Percentiles rank a stretch among this genome's conserved stretches.
phyloP scores from a whole-genome alignment of 176 grass and related monocot genomes.

The Oryza nivara region DNA sequence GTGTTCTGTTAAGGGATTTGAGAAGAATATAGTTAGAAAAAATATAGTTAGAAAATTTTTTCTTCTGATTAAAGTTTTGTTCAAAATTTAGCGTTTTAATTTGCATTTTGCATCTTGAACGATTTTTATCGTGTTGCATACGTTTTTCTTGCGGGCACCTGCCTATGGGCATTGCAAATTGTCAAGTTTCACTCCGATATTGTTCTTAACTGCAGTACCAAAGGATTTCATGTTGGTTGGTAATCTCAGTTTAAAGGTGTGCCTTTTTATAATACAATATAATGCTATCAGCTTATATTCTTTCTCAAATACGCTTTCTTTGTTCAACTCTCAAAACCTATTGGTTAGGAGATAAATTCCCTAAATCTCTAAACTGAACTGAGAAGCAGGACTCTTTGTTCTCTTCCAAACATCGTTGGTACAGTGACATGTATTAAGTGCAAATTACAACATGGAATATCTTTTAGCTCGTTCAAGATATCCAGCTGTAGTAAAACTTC shows the following conservation, averaged over 20 bases:
- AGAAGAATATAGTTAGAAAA: background rate
- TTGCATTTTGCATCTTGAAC: background rate
- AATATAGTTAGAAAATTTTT: background rate
- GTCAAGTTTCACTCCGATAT: background rate
- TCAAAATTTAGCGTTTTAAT: background rate
- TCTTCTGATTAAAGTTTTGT: background rate
- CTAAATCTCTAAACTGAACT: background rate
- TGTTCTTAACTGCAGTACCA: background rate
- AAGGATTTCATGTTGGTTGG: constrained; percentile 4
- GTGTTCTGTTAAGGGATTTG: constrained; percentile 17
- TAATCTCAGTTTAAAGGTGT: background rate
- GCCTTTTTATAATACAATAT: too few relatives aligned
- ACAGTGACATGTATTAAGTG: background rate
- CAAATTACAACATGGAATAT: background rate
- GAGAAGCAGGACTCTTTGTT: background rate
- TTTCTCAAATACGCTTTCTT: background rate
- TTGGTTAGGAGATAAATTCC: background rate
- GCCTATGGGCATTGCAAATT: background rate
- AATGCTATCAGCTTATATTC: background rate
- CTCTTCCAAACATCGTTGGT: background rate
- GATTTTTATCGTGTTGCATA: background rate
- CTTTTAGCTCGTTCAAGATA: constrained; percentile 1
- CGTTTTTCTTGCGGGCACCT: constrained; percentile 22
- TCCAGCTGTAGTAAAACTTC: background rate
- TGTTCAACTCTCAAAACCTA: background rate